Percentiles rank a stretch among this genome's conserved stretches.
phyloP scores from a whole-genome alignment of 139 green algal genomes.

The Desmodesmus armatus region DNA sequence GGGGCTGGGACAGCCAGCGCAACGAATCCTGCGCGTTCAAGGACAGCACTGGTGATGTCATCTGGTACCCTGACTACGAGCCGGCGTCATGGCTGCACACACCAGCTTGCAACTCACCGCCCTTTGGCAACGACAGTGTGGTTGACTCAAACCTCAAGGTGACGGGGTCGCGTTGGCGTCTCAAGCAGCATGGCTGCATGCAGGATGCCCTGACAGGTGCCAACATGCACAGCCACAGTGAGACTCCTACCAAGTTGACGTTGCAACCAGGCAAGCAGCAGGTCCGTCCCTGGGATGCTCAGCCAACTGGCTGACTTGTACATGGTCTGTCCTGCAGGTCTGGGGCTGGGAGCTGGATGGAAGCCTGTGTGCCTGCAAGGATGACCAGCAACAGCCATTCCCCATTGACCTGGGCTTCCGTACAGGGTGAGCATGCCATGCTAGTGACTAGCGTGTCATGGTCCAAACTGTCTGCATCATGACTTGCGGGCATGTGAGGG shows the following conservation, averaged over 20 bases:
- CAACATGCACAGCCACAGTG: neutral
- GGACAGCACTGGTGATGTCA: neutral
- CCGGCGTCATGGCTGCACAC: neutral
- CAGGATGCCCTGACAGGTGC: neutral
- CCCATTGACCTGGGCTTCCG: neutral
- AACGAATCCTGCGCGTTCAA: conserved; percentile 6
- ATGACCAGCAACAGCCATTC: conserved; percentile 9
- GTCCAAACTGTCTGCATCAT: too few relatives aligned
- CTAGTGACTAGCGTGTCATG: too few relatives aligned
- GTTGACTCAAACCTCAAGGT: conserved; percentile 17
- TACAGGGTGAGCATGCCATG: neutral
- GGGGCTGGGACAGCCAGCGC: neutral
- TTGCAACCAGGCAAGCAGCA: neutral
- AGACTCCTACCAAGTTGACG: neutral
- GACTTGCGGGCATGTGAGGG: too few relatives aligned
- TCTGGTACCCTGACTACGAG: conserved; percentile 8
- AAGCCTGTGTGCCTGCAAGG: conserved; percentile 10
- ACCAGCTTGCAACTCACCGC: neutral
- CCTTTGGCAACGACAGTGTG: conserved; percentile 2
- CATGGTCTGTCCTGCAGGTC: neutral
- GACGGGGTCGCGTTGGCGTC: too few relatives aligned
- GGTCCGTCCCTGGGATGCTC: neutral
- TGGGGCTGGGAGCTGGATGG: conserved; percentile 19
- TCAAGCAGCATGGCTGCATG: neutral
- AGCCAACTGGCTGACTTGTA: too few relatives aligned